Evolutionary conservation across 345 rosid species (phyloP), one percentile per base, ranked within the genome.

Genomic region (Rubroshorea leprosula): DNA sequence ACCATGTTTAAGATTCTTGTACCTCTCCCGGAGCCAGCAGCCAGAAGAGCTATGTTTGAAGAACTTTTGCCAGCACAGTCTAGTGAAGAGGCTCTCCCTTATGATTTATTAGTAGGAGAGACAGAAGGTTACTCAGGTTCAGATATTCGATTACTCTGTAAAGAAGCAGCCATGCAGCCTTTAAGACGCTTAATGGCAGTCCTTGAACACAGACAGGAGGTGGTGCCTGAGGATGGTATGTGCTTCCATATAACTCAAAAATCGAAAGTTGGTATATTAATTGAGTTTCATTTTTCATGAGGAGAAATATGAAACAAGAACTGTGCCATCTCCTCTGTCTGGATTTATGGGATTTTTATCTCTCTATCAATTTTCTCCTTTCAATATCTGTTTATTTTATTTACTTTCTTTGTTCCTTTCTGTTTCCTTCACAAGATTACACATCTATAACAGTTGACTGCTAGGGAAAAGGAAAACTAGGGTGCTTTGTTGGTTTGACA

Each of bases 161-260:
- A 93, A 78, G 97, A 93, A 79, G 83, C 91, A 27, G 94, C 97
- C 0, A 93, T 93, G 97, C 99, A 87, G 72, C 99, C 97, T 19
- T 52, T 89, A 62, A 74, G 97, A 67, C 92, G 97, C 44, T 51
- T 91, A 49, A 79, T 93, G 85, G 50, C 73, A 23, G 49, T 68
- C 23, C 84, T 93, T 39, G 99, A 89, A 73, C 77, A 75, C 72
- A 65, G 63, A 45, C 66, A 52, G 62, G 99, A 85, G n/a, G 31
- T 72, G 46, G 79, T 80, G 65, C 85, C 91, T 29, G 99, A 93
- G 60, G 84, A 89, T 5, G 96, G 99, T 93, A 82, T 66, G 56
- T 18, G 12, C 51, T 38, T 44, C 62, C 12, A 5, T 44, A 51
- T 24, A 0, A 24, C 43, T 43, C 0, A 24, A 29, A 16, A 6